Evolutionary conservation across 768 basidiomycete genomes (phyloP), one percentile per base, ranked within the genome.

Genomic region (Mycena rebaudengoi): DNA sequence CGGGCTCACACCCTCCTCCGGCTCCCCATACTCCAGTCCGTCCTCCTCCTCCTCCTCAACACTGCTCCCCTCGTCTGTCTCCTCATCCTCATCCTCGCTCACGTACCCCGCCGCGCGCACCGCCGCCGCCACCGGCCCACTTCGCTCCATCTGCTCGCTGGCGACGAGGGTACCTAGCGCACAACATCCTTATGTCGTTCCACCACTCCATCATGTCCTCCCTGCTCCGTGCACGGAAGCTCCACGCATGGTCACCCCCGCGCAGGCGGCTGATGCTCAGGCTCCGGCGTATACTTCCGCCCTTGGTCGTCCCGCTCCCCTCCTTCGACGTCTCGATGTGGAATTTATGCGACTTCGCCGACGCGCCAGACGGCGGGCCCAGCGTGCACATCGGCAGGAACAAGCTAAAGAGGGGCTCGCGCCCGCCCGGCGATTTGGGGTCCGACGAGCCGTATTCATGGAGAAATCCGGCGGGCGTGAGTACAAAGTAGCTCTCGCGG

Each of bases 151-250:
- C 74, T 88, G 85, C 80, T 99, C 98, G 67, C 91, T 93, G 32
- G 96, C 95, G 39, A 99, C 94, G 54, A 99, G 85, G n/a, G 74
- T 98, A 98, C 65, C 95, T 78, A 21, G 96, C 95, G 70, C 95
- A 96, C 40, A 97, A 80, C 94, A 96, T 96, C 64, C 94, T 79
- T 39, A 96, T 83, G 73, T 99, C 98, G 73, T 99, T 99, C 98
- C 98, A 99, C 94, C 98, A 98, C 79, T 99, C 98, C 95, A 98
- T 95, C 95, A 98, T 95, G 69, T 98, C 97, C 66, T 99, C 97
- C 67, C 92, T 88, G 61, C 89, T 91, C 62, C 97, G 81, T 45
- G 92, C 86, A 33, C 95, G 86, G 84, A 99, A 99, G 49, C 89
- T 92, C 89, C 92, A 99, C 28, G 94, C 94, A 70, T 88, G 85